A percentile compares a stretch with the other conserved stretches of the same genome.
These are phyloP conservation scores for Petasospora fabianii DNA, from an alignment of 1,139 yeast species.

Conservation along the genomic window DNA sequence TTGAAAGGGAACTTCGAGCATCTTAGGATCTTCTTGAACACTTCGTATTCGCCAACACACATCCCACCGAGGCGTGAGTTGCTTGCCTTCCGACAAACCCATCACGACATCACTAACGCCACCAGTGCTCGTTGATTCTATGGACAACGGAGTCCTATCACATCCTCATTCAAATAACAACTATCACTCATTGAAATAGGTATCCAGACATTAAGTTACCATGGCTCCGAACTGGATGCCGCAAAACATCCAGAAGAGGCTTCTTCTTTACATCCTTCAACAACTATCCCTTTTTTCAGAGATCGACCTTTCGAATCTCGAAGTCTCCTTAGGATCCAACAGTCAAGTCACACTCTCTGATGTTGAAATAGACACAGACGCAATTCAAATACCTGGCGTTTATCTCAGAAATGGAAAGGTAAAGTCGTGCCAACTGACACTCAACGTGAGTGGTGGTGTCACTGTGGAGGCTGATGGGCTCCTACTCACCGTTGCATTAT, in stretches of 20 bases:
- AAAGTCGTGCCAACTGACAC: conserved; percentile 45
- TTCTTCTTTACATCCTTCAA: conserved; percentile 73
- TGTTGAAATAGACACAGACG: conserved; percentile 70
- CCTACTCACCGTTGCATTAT: conserved; percentile 52
- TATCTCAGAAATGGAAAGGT: conserved; percentile 62
- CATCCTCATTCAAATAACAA: no score
- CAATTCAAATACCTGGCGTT: conserved; percentile 65
- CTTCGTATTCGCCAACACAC: no score
- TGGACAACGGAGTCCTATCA: no score
- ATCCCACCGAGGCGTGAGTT: no score
- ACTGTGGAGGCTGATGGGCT: conserved; percentile 55
- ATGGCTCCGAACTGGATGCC: conserved; percentile 80
- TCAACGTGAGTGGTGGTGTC: conserved; percentile 64
- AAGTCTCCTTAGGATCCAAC: conserved; percentile 65
- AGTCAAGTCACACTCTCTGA: conserved; percentile 55
- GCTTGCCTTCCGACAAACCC: no score
- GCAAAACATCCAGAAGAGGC: conserved; percentile 75
- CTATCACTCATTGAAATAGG: no score
- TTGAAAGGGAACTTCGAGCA: no score
- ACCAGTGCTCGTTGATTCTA: no score
- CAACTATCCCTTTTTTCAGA: conserved; percentile 83
- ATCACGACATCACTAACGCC: no score
- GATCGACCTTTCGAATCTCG: conserved; percentile 74
- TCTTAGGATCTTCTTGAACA: no score
- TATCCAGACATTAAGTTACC: no score